A percentile compares a stretch with the other conserved stretches of the same genome.
Evolutionary conservation across 116 monocot genomes (phyloP).

Genomic region (Iris pallida): DNA sequence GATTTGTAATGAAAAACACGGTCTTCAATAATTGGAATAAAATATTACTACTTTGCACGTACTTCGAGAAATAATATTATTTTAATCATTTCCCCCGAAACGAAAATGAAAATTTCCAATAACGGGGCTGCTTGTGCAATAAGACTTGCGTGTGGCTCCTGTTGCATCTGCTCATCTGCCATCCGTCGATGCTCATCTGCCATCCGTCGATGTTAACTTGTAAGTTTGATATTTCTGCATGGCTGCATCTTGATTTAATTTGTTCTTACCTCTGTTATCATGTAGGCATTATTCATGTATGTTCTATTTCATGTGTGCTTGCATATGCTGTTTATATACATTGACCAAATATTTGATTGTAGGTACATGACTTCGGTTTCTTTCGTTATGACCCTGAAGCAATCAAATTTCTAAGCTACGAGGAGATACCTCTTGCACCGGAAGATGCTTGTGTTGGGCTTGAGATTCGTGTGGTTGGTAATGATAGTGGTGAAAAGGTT

Average conservation of each 20-base stretch:
- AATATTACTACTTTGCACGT: too few species aligned
- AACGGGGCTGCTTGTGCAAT: too few species aligned
- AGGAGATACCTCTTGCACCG: constrained; percentile 76
- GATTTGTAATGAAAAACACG: too few species aligned
- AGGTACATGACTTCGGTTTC: constrained; percentile 97
- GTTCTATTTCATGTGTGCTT: background rate
- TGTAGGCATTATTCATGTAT: background rate
- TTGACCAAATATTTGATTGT: background rate
- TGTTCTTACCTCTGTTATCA: too few species aligned
- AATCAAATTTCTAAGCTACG: constrained; percentile 70
- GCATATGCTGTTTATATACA: background rate
- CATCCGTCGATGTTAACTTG: too few species aligned
- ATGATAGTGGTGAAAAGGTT: constrained; percentile 95
- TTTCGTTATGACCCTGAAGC: constrained; percentile 78
- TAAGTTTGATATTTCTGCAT: background rate
- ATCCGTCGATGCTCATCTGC: too few species aligned
- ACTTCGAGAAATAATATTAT: too few species aligned
- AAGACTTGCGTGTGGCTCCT: too few species aligned
- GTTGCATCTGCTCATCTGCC: too few species aligned
- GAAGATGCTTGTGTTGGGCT: constrained; percentile 87
- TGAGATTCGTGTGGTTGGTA: constrained; percentile 83
- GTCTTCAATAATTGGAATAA: too few species aligned
- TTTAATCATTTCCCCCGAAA: too few species aligned
- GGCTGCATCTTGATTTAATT: background rate
- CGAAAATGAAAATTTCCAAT: too few species aligned